Percentiles rank a stretch among this genome's conserved stretches.
Evolutionary conservation across 106 monocot genomes (phyloP).

Genomic region (Acorus calamus): DNA sequence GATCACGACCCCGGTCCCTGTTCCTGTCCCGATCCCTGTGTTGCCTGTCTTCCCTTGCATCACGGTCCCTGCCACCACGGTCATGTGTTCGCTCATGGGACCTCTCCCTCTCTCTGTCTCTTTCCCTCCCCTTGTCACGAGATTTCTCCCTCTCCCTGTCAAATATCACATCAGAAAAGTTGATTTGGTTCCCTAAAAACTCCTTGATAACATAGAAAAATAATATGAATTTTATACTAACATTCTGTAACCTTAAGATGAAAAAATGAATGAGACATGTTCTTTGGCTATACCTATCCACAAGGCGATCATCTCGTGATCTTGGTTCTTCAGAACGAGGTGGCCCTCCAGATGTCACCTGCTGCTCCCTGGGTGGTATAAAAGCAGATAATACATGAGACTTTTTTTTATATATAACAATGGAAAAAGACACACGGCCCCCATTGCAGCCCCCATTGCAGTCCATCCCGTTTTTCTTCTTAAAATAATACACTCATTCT

Average conservation of each 20-base stretch:
- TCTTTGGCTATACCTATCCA: conserved; percentile 31
- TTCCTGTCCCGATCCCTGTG: conserved; percentile 30
- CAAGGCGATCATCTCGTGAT: conserved; percentile 44
- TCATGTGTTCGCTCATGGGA: conserved; percentile 12
- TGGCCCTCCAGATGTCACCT: conserved; percentile 30
- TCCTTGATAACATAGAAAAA: no score
- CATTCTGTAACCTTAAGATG: background rate
- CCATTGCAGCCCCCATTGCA: no score
- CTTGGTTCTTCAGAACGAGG: conserved; percentile 78
- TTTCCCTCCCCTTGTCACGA: conserved; percentile 52
- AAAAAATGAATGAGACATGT: background rate
- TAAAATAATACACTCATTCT: no score
- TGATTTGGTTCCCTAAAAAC: no score
- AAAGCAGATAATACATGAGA: no score
- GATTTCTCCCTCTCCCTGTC: conserved; percentile 57
- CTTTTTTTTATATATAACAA: no score
- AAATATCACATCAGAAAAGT: background rate
- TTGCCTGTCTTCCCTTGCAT: conserved; percentile 30
- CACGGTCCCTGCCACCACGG: conserved; percentile 21
- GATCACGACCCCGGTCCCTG: conserved; percentile 34
- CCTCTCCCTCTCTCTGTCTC: conserved; percentile 36
- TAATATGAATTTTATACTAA: background rate
- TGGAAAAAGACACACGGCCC: no score
- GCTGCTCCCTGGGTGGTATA: conserved; percentile 46
- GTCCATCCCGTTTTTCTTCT: no score